These are phyloP conservation scores for Zygoascus hellenicus DNA, from an alignment of 1,139 yeast species.

Conservation along the genomic window DNA sequence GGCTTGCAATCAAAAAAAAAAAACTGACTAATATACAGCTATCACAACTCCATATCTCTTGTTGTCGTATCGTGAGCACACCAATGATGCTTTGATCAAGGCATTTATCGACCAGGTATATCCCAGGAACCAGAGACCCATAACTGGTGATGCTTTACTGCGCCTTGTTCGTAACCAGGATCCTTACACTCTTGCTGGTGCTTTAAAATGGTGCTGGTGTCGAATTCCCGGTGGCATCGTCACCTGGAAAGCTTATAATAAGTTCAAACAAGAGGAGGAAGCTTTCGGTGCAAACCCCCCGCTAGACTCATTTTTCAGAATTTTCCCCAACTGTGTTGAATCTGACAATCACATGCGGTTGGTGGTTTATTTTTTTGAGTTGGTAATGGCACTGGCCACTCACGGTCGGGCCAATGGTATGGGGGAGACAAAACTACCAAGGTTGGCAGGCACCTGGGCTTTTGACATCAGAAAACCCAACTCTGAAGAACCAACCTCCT, in stretches of 20 bases:
- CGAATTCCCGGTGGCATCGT: conserved; percentile 71
- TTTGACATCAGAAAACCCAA: conserved; percentile 44
- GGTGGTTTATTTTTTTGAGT: conserved; percentile 78
- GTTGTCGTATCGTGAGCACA: conserved; percentile 29
- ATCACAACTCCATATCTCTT: conserved; percentile 31
- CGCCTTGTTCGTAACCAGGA: conserved; percentile 28
- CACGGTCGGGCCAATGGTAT: conserved; percentile 73
- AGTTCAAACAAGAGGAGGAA: conserved; percentile 60
- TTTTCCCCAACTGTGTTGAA: conserved; percentile 77
- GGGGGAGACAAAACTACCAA: conserved; percentile 73
- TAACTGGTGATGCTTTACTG: conserved; percentile 27
- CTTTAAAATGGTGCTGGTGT: conserved; percentile 80
- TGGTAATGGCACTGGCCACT: conserved; percentile 74
- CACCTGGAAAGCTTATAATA: conserved; percentile 79
- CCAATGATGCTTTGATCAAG: conserved; percentile 24
- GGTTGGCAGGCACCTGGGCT: conserved; percentile 88
- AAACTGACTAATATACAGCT: conserved; percentile 14
- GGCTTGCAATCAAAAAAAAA: too few relatives aligned
- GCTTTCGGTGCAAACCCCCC: conserved; percentile 52
- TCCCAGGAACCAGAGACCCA: conserved; percentile 23
- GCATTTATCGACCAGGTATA: conserved; percentile 25
- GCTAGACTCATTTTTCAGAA: conserved; percentile 62
- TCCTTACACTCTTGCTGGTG: conserved; percentile 46
- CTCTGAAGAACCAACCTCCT: conserved; percentile 33
- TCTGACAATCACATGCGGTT: conserved; percentile 88